Percentiles rank a stretch among this genome's conserved stretches.
Conservation (phyloP, 164 flowering plant genomes). For the Berberis thunbergii region DNA sequence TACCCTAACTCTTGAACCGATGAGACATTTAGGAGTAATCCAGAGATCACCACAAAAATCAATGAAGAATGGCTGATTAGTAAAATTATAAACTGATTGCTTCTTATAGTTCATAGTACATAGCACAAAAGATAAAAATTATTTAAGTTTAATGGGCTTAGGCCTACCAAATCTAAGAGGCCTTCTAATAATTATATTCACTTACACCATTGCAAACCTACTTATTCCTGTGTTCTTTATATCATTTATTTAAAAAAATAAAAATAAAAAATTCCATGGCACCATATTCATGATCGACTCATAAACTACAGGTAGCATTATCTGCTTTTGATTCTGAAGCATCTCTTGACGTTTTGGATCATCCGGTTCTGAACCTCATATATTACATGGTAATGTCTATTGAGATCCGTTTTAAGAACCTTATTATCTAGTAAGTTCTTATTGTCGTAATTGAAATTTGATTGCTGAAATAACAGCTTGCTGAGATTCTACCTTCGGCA, state of each 20-base stretch:
- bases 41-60: too few relatives aligned
- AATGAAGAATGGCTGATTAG: too few relatives aligned
- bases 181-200: too few relatives aligned
- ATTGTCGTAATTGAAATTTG: not conserved
- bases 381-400: conserved; percentile 63
- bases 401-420: not conserved
- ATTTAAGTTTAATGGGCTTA: too few relatives aligned
- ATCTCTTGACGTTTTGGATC: conserved; percentile 77
- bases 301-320: conserved; percentile 45
- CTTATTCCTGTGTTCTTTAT: too few relatives aligned
- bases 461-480: conserved; percentile 37
- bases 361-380: conserved; percentile 71
- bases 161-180: too few relatives aligned
- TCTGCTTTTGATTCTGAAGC: conserved; percentile 83
- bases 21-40: too few relatives aligned
- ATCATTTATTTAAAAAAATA: too few relatives aligned
- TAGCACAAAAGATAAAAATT: not conserved
- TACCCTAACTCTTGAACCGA: too few relatives aligned
- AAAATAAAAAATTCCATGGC: not conserved
- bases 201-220: too few relatives aligned
- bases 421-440: too few relatives aligned
- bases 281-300: not conserved
- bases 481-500: conserved; percentile 88
- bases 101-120: not conserved
- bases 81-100: not conserved